These are phyloP conservation scores for Misopates orontium DNA, from an alignment of 257 asterid genomes.

Conservation along the genomic window DNA sequence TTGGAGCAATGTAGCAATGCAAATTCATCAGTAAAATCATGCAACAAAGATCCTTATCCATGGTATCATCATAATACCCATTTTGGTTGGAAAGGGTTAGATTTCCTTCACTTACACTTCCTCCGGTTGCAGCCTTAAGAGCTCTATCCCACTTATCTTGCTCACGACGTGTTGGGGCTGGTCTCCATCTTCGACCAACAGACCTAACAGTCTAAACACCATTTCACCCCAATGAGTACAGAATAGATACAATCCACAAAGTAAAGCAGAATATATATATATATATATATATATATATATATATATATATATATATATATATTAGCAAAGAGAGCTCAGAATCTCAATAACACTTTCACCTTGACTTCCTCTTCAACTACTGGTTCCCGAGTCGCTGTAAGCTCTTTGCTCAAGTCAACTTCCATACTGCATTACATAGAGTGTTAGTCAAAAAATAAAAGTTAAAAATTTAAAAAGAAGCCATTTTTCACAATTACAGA, in stretches of 20 bases:
- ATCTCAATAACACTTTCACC: slow-evolving; percentile 46
- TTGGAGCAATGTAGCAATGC: too few relatives aligned
- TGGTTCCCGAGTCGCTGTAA: slow-evolving; percentile 45
- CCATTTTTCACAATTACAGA: not conserved
- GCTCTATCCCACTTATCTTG: slow-evolving; percentile 95
- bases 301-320: not conserved
- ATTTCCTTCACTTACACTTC: slow-evolving; percentile 57
- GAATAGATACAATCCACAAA: slow-evolving; percentile 1
- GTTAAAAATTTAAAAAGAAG: too few relatives aligned
- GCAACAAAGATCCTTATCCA: too few relatives aligned
- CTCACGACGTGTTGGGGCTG: slow-evolving; percentile 96
- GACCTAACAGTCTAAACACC: slow-evolving; percentile 40
- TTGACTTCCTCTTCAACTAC: slow-evolving; percentile 34
- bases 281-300: too few relatives aligned
- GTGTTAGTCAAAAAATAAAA: slow-evolving; percentile 11
- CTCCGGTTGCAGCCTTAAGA: slow-evolving; percentile 86
- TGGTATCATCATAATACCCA: too few relatives aligned
- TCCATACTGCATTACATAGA: slow-evolving; percentile 58
- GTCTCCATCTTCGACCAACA: slow-evolving; percentile 66
- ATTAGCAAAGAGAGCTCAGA: slow-evolving; percentile 20
- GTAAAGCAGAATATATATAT: too few relatives aligned
- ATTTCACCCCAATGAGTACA: slow-evolving; percentile 29
- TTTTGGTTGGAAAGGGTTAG: too few relatives aligned
- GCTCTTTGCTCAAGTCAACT: slow-evolving; percentile 68
- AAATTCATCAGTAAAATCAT: too few relatives aligned